Evolutionary conservation across 495 filamentous ascomycete genomes (phyloP).

Genomic region (Neurospora hispaniola): DNA sequence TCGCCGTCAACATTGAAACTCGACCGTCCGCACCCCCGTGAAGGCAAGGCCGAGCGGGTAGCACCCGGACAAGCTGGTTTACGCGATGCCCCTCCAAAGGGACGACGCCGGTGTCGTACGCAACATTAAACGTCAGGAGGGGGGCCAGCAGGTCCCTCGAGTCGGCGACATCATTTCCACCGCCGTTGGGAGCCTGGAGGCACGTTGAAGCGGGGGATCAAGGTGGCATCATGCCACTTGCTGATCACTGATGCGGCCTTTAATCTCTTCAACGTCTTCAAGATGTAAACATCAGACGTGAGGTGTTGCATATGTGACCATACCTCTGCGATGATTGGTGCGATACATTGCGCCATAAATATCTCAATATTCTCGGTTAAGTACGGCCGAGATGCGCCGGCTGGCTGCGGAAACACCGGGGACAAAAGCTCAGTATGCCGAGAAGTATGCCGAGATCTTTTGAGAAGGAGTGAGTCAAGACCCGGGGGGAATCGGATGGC

Average conservation of each 20-base stretch:
- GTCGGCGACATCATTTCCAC: too few relatives aligned
- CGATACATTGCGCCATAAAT: too few relatives aligned
- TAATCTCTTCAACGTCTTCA: not conserved
- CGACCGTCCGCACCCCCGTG: too few relatives aligned
- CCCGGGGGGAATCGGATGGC: not conserved
- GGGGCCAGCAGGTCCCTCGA: too few relatives aligned
- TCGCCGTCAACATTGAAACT: not conserved
- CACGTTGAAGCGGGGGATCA: not conserved
- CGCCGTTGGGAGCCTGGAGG: not conserved
- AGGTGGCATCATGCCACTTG: not conserved
- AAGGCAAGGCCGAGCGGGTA: too few relatives aligned
- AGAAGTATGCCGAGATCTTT: not conserved
- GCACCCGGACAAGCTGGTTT: too few relatives aligned
- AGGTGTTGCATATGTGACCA: too few relatives aligned
- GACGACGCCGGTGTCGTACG: not conserved
- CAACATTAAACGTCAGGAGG: too few relatives aligned
- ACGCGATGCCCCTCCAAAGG: not conserved
- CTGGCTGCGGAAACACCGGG: not conserved
- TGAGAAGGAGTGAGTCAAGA: not conserved
- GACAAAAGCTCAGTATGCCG: not conserved
- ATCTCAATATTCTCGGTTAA: too few relatives aligned
- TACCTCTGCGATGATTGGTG: too few relatives aligned
- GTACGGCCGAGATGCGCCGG: not conserved
- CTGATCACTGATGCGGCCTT: too few relatives aligned
- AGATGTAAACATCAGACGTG: too few relatives aligned